A percentile compares a stretch with the other conserved stretches of the same genome.
Evolutionary conservation across 192 early-diverging fungal species (phyloP).

Genomic region (Coemansia sp.): DNA sequence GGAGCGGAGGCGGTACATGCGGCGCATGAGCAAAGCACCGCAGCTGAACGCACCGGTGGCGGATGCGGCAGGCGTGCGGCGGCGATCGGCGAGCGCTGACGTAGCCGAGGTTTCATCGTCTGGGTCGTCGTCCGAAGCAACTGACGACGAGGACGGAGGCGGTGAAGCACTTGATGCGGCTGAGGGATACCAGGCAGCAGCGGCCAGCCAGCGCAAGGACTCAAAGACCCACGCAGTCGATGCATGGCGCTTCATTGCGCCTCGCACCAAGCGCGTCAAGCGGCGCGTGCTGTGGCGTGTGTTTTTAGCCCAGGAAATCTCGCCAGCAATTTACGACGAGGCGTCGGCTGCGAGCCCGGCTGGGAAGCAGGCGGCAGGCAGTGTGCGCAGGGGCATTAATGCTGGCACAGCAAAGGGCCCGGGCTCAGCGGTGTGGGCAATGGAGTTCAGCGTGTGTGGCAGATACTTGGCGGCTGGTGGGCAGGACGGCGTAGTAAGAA

Average conservation of each 20-base stretch:
- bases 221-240: constrained; percentile 35
- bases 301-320: constrained; percentile 56
- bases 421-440: constrained; percentile 66
- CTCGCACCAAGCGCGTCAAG: constrained; percentile 53
- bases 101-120: constrained; percentile 4
- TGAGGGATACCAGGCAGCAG: constrained; percentile 23
- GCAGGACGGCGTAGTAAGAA: constrained; percentile 68
- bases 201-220: constrained; percentile 24
- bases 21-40: constrained; percentile 50
- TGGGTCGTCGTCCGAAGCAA: neutral
- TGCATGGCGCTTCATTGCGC: constrained; percentile 48
- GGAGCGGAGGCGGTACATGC: constrained; percentile 48
- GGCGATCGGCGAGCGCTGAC: constrained; percentile 11
- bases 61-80: constrained; percentile 5
- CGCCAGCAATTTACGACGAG: constrained; percentile 37
- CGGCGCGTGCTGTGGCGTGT: constrained; percentile 51
- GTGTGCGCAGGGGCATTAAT: constrained; percentile 26
- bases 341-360: constrained; percentile 2
- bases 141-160: constrained; percentile 6
- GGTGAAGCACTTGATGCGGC: neutral
- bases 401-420: constrained; percentile 18
- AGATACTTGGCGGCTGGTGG: constrained; percentile 78
- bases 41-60: constrained; percentile 30
- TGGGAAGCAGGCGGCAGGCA: constrained; percentile 6
- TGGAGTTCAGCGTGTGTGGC: constrained; percentile 80